Conservation (phyloP, 192 early-diverging fungal genomes). For the Pilobolus umbonatus region DNA sequence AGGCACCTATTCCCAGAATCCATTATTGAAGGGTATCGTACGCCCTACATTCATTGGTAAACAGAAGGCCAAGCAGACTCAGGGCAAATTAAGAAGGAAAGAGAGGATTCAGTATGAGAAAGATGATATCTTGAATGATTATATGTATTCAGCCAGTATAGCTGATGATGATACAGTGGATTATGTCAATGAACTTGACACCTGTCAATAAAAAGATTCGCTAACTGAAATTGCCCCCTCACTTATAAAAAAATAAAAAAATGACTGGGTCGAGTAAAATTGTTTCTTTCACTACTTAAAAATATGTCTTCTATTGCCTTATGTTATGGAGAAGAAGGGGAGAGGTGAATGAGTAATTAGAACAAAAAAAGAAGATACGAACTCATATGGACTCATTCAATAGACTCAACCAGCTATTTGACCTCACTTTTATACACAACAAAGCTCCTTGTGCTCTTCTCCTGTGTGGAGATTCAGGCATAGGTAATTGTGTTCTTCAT, state of each 20-base stretch:
- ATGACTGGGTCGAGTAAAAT: too few species aligned
- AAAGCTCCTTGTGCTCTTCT: slow-evolving; percentile 2
- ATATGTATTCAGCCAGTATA: slow-evolving; percentile 10
- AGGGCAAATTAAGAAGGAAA: slow-evolving; percentile 12
- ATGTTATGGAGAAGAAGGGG: slow-evolving; percentile 26
- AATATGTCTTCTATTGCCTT: neutral
- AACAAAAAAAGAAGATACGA: neutral
- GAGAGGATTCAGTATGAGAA: slow-evolving; percentile 2
- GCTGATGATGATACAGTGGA: slow-evolving; percentile 24
- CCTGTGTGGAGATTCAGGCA: slow-evolving; percentile 13
- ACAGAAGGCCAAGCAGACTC: slow-evolving; percentile 5
- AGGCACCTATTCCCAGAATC: slow-evolving; percentile 33
- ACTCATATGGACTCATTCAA: neutral
- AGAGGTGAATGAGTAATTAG: slow-evolving; percentile 5
- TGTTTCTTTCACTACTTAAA: too few species aligned
- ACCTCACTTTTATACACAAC: neutral
- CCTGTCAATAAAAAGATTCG: slow-evolving; percentile 10
- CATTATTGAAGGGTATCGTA: slow-evolving; percentile 24
- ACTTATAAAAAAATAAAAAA: too few species aligned
- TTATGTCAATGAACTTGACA: neutral
- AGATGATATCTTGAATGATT: slow-evolving; percentile 11
- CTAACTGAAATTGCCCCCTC: too few species aligned
- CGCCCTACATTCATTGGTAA: slow-evolving; percentile 19
- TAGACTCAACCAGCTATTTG: slow-evolving; percentile 11
- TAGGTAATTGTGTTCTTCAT: too few species aligned